These are phyloP conservation scores for Teratosphaeria nubilosa DNA, from an alignment of 2,329 filamentous ascomycete genomes.

Conservation along the genomic window DNA sequence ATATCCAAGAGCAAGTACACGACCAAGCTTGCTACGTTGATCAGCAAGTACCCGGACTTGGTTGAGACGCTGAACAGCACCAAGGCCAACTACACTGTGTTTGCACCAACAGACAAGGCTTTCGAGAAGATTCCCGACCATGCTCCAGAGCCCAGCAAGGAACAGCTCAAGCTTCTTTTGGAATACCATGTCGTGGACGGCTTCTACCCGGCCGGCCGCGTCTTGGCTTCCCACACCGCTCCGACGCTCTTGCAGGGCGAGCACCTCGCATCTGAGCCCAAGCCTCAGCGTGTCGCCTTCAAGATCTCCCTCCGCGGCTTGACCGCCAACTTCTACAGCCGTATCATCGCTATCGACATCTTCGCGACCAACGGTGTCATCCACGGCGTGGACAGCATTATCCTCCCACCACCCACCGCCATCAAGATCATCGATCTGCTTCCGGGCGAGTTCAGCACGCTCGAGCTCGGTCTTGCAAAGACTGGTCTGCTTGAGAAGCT, in stretches of 20 bases:
- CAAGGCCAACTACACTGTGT: constrained; percentile 64
- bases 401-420: constrained; percentile 63
- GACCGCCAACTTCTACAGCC: constrained; percentile 66
- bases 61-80: constrained; percentile 67
- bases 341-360: constrained; percentile 59
- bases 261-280: constrained; percentile 50
- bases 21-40: constrained; percentile 63
- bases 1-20: constrained; percentile 69
- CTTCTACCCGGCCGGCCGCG: constrained; percentile 53
- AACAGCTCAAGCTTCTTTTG: constrained; percentile 58
- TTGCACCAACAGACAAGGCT: constrained; percentile 67
- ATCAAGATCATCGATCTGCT: constrained; percentile 54
- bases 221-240: constrained; percentile 64
- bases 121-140: constrained; percentile 56
- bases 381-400: constrained; percentile 63
- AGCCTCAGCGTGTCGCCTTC: constrained; percentile 59
- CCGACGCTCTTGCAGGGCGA: constrained; percentile 55
- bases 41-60: constrained; percentile 62
- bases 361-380: constrained; percentile 69
- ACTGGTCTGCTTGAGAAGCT: constrained; percentile 58
- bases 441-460: constrained; percentile 66
- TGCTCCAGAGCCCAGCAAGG: constrained; percentile 54
- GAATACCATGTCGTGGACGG: constrained; percentile 66
- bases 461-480: constrained; percentile 63
- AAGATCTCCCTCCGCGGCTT: constrained; percentile 55